Evolutionary conservation across 495 filamentous ascomycete species (phyloP).

Genomic region (Tuber magnatum): DNA sequence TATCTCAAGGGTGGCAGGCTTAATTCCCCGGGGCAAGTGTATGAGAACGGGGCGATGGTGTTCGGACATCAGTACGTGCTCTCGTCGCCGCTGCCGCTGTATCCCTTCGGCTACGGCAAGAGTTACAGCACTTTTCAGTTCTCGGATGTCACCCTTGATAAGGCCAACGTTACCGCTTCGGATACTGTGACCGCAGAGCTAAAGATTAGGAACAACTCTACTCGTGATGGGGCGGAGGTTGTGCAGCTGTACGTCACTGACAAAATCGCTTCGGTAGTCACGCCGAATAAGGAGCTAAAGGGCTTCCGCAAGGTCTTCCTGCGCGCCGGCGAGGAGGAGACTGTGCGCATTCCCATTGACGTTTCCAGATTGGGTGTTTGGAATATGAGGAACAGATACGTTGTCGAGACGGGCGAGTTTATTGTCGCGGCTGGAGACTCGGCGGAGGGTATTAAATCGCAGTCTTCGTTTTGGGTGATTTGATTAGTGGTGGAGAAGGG

Average conservation of each 20-base stretch:
- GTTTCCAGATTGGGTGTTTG: slow-evolving; percentile 53
- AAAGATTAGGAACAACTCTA: slow-evolving; percentile 53
- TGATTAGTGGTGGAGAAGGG: not conserved
- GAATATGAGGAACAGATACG: slow-evolving; percentile 59
- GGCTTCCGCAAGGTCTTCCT: slow-evolving; percentile 63
- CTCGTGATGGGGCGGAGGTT: slow-evolving; percentile 56
- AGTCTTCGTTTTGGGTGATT: slow-evolving; percentile 31
- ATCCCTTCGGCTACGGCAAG: slow-evolving; percentile 63
- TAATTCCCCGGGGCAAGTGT: slow-evolving; percentile 47
- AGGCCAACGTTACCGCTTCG: slow-evolving; percentile 45
- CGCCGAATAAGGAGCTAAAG: slow-evolving; percentile 59
- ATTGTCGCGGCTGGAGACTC: slow-evolving; percentile 50
- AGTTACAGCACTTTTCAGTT: slow-evolving; percentile 60
- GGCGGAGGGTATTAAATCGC: slow-evolving; percentile 20
- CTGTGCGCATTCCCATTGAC: slow-evolving; percentile 50
- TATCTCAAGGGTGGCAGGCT: slow-evolving; percentile 60
- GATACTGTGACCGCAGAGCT: slow-evolving; percentile 52
- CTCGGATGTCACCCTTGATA: slow-evolving; percentile 46
- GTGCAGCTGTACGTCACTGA: slow-evolving; percentile 63
- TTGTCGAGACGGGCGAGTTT: slow-evolving; percentile 63
- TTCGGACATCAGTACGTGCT: slow-evolving; percentile 64
- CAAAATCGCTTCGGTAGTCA: slow-evolving; percentile 54
- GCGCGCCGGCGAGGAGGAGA: slow-evolving; percentile 53
- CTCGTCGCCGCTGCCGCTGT: slow-evolving; percentile 51
- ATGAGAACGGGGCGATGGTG: slow-evolving; percentile 53